Percentiles rank a stretch among this genome's conserved stretches.
Conservation (phyloP, 2,329 filamentous ascomycete genomes). For the Cercospora sojina region DNA sequence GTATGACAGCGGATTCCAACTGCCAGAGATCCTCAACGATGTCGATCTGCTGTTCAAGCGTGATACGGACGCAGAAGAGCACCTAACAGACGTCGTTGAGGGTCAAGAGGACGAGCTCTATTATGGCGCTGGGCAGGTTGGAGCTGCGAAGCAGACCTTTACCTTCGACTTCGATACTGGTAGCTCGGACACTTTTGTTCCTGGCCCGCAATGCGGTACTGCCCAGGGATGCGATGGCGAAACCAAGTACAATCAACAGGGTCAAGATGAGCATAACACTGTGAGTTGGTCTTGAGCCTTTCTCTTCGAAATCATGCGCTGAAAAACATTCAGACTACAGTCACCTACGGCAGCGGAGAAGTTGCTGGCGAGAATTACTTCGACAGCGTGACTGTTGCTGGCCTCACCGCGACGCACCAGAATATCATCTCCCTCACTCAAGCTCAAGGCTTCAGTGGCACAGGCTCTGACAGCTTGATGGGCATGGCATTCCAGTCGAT, state of each 20-base stretch:
- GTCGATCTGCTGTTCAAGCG: constrained; percentile 11
- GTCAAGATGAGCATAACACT: constrained; percentile 25
- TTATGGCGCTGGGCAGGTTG: constrained; percentile 21
- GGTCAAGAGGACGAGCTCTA: constrained; percentile 24
- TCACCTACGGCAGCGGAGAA: constrained; percentile 30
- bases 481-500: constrained; percentile 27
- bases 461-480: constrained; percentile 29
- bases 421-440: constrained; percentile 32
- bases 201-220: constrained; percentile 27
- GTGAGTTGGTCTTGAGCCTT: background rate
- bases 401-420: constrained; percentile 27
- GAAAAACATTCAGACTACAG: constrained; percentile 21
- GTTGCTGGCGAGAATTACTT: constrained; percentile 32
- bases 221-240: constrained; percentile 26
- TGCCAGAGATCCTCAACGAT: constrained; percentile 20
- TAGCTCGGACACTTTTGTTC: constrained; percentile 28
- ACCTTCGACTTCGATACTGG: constrained; percentile 33
- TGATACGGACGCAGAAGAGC: constrained; percentile 22
- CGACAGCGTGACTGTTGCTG: constrained; percentile 30
- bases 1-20: constrained; percentile 21
- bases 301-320: background rate
- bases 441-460: constrained; percentile 29
- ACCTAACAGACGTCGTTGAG: constrained; percentile 22
- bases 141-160: constrained; percentile 22
- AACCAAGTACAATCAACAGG: constrained; percentile 27